These are phyloP conservation scores for Trypanosoma avium DNA, from an alignment of 208 protist genomes.

Conservation along the genomic window DNA sequence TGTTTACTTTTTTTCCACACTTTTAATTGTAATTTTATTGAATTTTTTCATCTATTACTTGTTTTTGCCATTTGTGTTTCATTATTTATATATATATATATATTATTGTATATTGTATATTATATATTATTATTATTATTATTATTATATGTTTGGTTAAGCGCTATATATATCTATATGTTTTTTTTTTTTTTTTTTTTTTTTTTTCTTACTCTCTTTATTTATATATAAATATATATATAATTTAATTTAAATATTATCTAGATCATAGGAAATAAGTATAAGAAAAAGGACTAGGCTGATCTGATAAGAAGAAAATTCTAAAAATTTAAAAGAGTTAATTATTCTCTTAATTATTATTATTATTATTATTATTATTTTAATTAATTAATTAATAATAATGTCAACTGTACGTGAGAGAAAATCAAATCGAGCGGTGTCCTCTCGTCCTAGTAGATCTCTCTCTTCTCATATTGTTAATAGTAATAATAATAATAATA, in stretches of 20 bases:
- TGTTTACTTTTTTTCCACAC: background rate
- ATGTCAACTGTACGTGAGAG: no score
- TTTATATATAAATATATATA: slow-evolving; percentile 8
- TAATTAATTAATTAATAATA: no score
- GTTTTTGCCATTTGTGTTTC: background rate
- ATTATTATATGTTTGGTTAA: no score
- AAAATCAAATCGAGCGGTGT: no score
- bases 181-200: slow-evolving; percentile 8
- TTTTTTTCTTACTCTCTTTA: slow-evolving; percentile 5
- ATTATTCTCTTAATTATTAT: slow-evolving; percentile 18
- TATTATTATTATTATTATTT: slow-evolving; percentile 5
- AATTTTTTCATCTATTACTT: background rate
- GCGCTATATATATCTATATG: background rate
- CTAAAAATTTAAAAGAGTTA: no score
- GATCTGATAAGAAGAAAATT: no score
- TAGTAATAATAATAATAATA: background rate
- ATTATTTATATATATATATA: background rate
- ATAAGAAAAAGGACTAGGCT: background rate
- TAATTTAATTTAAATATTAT: background rate
- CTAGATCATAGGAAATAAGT: background rate
- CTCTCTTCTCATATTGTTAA: no score
- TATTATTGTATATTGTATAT: no score
- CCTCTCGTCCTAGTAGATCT: no score
- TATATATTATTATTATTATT: no score
- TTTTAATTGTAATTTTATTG: background rate